These are phyloP conservation scores for Rostrohypoxylon terebratum DNA, from an alignment of 495 filamentous ascomycete genomes.

Conservation along the genomic window DNA sequence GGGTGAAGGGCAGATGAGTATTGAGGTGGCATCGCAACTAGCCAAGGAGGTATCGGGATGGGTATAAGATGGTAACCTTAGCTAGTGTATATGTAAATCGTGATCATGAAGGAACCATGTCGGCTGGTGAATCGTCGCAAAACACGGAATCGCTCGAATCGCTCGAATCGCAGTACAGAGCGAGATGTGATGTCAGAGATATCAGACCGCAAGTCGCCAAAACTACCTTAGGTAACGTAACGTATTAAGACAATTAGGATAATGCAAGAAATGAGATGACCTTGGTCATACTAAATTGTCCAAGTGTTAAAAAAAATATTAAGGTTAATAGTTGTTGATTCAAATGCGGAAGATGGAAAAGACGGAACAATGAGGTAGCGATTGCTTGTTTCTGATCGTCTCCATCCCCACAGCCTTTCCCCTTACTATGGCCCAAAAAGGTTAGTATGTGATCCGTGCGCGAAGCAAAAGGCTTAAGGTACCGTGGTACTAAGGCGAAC, in stretches of 20 bases:
- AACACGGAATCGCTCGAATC: neutral
- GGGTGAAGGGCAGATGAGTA: conserved; percentile 61
- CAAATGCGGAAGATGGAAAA: conserved; percentile 39
- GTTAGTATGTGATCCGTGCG: conserved; percentile 15
- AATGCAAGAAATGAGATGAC: conserved; percentile 1
- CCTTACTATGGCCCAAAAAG: conserved; percentile 24
- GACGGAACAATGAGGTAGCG: conserved; percentile 39
- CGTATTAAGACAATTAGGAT: conserved; percentile 11
- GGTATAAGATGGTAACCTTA: conserved; percentile 13
- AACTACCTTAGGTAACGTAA: conserved; percentile 2
- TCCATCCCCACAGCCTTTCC: conserved; percentile 22
- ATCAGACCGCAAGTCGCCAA: conserved; percentile 29
- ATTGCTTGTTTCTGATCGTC: conserved; percentile 40
- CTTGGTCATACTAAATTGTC: neutral
- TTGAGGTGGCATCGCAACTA: conserved; percentile 55
- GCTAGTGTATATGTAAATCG: conserved; percentile 33
- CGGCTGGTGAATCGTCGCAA: conserved; percentile 30
- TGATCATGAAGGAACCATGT: conserved; percentile 35
- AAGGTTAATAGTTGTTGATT: conserved; percentile 14
- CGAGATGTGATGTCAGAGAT: conserved; percentile 27
- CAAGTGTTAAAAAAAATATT: conserved; percentile 15
- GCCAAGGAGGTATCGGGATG: conserved; percentile 24
- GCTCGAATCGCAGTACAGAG: conserved; percentile 10
- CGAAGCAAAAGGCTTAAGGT: neutral
- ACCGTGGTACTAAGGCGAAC: neutral